phyloP scores from a whole-genome alignment of 495 filamentous ascomycete species.

The Neurospora sp. region DNA sequence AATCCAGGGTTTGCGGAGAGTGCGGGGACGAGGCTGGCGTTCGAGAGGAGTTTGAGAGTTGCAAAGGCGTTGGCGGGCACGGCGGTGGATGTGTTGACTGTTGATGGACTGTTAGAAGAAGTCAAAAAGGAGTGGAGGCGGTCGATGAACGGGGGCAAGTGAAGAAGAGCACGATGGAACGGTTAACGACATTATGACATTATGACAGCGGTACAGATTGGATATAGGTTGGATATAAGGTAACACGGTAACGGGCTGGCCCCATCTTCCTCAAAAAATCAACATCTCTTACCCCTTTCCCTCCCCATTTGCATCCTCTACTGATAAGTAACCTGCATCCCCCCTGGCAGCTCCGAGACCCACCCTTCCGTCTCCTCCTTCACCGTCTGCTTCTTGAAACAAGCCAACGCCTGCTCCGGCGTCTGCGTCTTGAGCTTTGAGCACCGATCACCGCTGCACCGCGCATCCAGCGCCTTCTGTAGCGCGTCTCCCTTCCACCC shows the following conservation, averaged over 20 bases:
- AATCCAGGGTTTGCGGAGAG: slow-evolving; percentile 49
- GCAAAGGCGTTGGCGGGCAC: slow-evolving; percentile 46
- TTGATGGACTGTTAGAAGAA: slow-evolving; percentile 32
- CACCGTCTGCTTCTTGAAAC: slow-evolving; percentile 23
- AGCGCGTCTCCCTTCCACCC: slow-evolving; percentile 41
- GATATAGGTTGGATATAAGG: not conserved
- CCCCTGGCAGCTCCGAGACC: slow-evolving; percentile 10
- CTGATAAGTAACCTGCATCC: slow-evolving; percentile 1
- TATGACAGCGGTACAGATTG: not conserved
- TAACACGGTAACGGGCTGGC: not conserved
- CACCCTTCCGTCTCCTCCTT: slow-evolving; percentile 27
- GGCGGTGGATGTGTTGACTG: slow-evolving; percentile 43
- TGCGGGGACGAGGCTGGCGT: slow-evolving; percentile 44
- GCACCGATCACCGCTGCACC: slow-evolving; percentile 34
- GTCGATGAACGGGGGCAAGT: not conserved
- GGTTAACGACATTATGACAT: not conserved
- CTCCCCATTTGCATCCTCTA: not conserved
- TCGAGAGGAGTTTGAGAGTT: slow-evolving; percentile 40
- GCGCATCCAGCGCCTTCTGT: slow-evolving; percentile 38
- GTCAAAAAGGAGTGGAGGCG: slow-evolving; percentile 23
- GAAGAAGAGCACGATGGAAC: not conserved
- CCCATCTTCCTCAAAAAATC: not conserved
- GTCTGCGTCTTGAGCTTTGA: slow-evolving; percentile 23
- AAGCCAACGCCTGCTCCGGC: slow-evolving; percentile 20
- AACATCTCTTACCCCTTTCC: not conserved